These are phyloP conservation scores for Aurantiochytrium sp. DNA, from an alignment of 108 stramenopile species.

Conservation along the genomic window DNA sequence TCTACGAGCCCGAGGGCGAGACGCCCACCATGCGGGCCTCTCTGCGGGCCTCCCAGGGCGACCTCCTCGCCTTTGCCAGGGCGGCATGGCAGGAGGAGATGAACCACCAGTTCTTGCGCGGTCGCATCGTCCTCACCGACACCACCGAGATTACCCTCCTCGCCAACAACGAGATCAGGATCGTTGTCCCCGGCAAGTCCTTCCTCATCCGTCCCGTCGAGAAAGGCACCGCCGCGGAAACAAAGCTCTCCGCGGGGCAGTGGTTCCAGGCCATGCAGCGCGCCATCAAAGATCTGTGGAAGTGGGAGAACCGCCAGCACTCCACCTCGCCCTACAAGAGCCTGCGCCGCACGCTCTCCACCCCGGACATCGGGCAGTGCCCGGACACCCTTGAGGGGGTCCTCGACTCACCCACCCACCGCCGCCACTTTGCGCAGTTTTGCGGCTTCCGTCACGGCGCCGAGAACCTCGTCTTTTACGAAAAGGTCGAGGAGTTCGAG, in stretches of 20 bases:
- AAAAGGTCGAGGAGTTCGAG: constrained; percentile 21
- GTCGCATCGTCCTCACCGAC: not conserved
- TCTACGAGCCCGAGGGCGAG: not conserved
- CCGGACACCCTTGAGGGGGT: constrained; percentile 1
- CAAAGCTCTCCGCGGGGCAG: constrained; percentile 4
- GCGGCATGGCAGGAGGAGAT: not conserved
- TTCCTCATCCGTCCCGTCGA: not conserved
- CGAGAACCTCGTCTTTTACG: constrained; percentile 3
- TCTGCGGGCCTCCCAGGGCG: not conserved
- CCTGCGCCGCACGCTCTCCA: not conserved
- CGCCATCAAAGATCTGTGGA: not conserved
- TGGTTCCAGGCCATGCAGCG: not conserved
- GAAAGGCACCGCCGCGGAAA: not conserved
- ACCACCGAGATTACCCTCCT: constrained; percentile 13
- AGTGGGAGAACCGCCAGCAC: not conserved
- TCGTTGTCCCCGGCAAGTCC: constrained; percentile 9
- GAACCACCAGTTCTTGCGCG: not conserved
- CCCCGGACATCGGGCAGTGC: not conserved
- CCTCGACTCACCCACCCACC: not conserved
- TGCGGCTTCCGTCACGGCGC: constrained; percentile 2
- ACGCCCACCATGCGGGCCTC: too few species aligned
- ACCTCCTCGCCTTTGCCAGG: not conserved
- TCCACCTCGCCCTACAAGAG: not conserved
- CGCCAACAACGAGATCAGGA: not conserved
- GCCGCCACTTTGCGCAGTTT: not conserved